These are phyloP conservation scores for Sordaria brevicollis DNA, from an alignment of 495 filamentous ascomycete genomes.

Conservation along the genomic window DNA sequence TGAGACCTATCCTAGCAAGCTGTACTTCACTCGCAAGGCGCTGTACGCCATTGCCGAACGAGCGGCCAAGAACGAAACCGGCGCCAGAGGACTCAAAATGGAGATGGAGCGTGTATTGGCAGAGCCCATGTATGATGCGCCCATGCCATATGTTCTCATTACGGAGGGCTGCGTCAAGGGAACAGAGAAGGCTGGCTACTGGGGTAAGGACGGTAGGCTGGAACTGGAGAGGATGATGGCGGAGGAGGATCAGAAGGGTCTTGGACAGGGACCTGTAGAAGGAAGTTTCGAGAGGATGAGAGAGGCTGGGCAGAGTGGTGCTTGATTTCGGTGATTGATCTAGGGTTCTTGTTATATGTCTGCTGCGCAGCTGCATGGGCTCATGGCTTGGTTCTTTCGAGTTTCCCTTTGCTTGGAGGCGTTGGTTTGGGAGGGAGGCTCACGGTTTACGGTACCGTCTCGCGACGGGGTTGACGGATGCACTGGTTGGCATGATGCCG, in stretches of 20 bases:
- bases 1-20: constrained; percentile 67
- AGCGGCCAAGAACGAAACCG: constrained; percentile 68
- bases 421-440: not conserved
- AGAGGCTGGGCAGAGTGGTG: constrained; percentile 35
- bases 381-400: not conserved
- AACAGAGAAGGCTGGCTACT: constrained; percentile 42
- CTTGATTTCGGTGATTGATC: constrained; percentile 11
- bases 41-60: constrained; percentile 67
- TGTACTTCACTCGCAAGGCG: constrained; percentile 73
- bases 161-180: constrained; percentile 61
- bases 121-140: constrained; percentile 87
- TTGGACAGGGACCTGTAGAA: constrained; percentile 7
- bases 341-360: not conserved
- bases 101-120: constrained; percentile 80
- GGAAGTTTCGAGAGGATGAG: constrained; percentile 25
- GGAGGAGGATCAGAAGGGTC: constrained; percentile 38
- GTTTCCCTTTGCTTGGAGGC: not conserved
- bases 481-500: not conserved
- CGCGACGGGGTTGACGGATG: not conserved
- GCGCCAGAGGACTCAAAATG: constrained; percentile 76
- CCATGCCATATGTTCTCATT: constrained; percentile 56
- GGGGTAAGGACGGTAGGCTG: constrained; percentile 40
- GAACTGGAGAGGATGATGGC: constrained; percentile 43
- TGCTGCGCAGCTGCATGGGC: not conserved
- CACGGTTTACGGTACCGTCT: not conserved